Evolutionary conservation across 306 rosid genomes (phyloP), one percentile per base, ranked within the genome.

Genomic region (Begonia masoniana): DNA sequence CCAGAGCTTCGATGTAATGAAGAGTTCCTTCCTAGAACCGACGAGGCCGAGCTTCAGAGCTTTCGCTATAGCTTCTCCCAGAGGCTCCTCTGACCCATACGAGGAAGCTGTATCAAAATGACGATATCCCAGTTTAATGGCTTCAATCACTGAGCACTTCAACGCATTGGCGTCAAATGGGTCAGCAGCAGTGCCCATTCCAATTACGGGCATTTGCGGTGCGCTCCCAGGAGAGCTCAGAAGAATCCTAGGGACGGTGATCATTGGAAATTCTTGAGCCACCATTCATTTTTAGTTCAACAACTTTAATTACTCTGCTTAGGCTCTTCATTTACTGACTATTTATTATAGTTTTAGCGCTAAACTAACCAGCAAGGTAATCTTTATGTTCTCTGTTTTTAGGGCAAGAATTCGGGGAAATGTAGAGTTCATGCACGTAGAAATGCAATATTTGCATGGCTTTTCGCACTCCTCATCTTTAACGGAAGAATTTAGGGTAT

Each of bases 61-160:
- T 54, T 60, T 57, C 6, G 47, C 23, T 8, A 67, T 60, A 1
- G 66, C 66, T 31, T 48, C 62, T 4, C 66, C 72, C 13, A 67
- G 66, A 4, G 62, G 41, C 16, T 60, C 12, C 62, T 67, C 66
- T 1, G 72, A 54, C 21, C 52, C 2, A 41, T 67, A 67, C 15
- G 57, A 21, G 31, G 11, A 60, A 36, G 66, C 43, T 4, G 72
- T 67, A 54, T 67, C 72, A 31, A 67, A 67, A 41, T 67, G 72
- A 2, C 72, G 72, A 31, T 67, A 67, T 9, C 72, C 72, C 9
- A 42, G 52, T 17, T 35, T 55, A 15, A 67, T 55, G 12, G 72
- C 72, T 46, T 67, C 72, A 41, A 67, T 10, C 4, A 67, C 24
- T 0, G 72, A 65, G 0, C 41, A n/a, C n/a, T 41, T 60, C 4